Conservation (phyloP, 495 filamentous ascomycete genomes). For the Penicillium robsamsonii region DNA sequence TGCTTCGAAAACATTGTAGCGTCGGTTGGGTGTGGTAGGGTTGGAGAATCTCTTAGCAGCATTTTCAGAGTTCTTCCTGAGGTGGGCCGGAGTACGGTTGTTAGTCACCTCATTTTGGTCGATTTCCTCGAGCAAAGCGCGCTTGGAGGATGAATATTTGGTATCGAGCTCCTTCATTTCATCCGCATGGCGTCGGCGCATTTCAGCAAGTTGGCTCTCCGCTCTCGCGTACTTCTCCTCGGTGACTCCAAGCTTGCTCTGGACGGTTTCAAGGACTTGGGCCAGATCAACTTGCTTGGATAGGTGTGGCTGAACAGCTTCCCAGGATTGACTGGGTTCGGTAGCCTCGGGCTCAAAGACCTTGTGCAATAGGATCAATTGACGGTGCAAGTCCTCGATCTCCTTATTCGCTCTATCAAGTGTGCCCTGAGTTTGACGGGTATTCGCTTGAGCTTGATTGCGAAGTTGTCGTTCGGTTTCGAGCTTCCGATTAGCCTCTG, state of each 20-base stretch:
- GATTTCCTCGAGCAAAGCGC: slow-evolving; percentile 79
- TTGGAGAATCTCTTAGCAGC: slow-evolving; percentile 65
- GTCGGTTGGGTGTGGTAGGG: slow-evolving; percentile 70
- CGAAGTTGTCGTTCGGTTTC: slow-evolving; percentile 89
- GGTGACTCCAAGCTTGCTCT: slow-evolving; percentile 79
- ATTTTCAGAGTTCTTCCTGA: slow-evolving; percentile 68
- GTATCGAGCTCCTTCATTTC: slow-evolving; percentile 73
- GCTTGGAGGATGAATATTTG: slow-evolving; percentile 67
- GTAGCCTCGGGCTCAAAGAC: slow-evolving; percentile 77
- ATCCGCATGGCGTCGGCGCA: slow-evolving; percentile 68
- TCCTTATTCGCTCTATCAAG: slow-evolving; percentile 77
- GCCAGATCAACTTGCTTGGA: slow-evolving; percentile 74
- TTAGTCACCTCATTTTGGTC: slow-evolving; percentile 76
- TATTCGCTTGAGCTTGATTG: slow-evolving; percentile 80
- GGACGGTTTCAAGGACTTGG: slow-evolving; percentile 83
- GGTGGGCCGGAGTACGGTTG: slow-evolving; percentile 73
- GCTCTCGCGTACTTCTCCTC: slow-evolving; percentile 80
- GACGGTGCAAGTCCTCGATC: slow-evolving; percentile 71
- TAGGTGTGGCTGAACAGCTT: slow-evolving; percentile 57
- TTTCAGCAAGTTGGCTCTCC: slow-evolving; percentile 77
- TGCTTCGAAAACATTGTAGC: slow-evolving; percentile 58
- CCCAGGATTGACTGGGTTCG: slow-evolving; percentile 59
- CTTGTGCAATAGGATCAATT: slow-evolving; percentile 77
- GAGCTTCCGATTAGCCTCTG: slow-evolving; percentile 82
- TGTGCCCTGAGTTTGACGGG: slow-evolving; percentile 71